Base-by-base conservation (phyloP, 805 yeast species). In the Yarrowia sp. region DNA sequence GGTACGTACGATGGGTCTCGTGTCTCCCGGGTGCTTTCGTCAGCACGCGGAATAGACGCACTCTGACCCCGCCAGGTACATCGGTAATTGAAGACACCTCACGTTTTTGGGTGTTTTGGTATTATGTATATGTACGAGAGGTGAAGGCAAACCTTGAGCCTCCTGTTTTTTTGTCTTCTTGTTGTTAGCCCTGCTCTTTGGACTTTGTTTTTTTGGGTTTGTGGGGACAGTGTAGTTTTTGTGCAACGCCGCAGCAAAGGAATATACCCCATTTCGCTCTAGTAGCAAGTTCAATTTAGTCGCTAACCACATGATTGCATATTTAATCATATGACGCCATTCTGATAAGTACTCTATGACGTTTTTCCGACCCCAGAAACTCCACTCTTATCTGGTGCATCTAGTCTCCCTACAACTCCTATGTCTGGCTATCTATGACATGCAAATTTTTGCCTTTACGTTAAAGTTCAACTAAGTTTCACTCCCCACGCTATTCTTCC, bases 401-500 rank as follows among this genome's bases (percentile, higher is more conserved):
- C 32, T 51, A 51, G 59, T 24, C 33, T 26, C 30, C 43, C 8
- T 4, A n/a, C 43, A 36, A 17, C 26, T 54, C 46, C 61, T 12
- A 24, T 52, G 46, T 36, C 46, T 54, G 46, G 46, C 61, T 36
- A 54, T 54, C 61, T 28, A 54, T 54, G 61, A 54, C 61, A 38
- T 54, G 46, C 44, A 54, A 54, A 54, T 54, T 54, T 54, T 54
- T 54, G 8, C 46, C 35, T 54, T 54, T 54, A 38, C 46, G 61
- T 54, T 54, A 26, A 54, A 54, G 61, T 54, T 38, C 46, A 26
- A 38, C 61, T 38, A 54, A 54, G 61, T 54, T 54, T 38, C 46
- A 38, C 61, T 54, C 61, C 58, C 61, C 61, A 54, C 46, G 61
- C 46, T 54, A 54, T 54, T 38, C 61, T 54, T 54, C 61, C 61